Conservation (phyloP, 108 stramenopile species). For the Chaetoceros muelleri region DNA sequence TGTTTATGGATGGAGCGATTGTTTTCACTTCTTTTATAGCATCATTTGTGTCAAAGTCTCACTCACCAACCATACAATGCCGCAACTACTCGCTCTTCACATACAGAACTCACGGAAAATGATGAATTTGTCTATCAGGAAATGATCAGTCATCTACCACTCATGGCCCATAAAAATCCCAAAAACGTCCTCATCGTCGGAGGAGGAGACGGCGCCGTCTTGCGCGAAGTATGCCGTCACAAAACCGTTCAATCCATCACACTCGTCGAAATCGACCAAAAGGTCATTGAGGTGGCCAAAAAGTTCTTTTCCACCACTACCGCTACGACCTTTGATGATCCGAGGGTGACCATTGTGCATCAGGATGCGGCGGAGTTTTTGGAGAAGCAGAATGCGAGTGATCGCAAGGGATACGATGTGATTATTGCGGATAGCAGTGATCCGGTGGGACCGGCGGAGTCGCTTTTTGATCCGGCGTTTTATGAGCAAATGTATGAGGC, state of each 20-base stretch:
- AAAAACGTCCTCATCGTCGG: constrained; percentile 66
- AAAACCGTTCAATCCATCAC: constrained; percentile 31
- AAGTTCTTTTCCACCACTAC: constrained; percentile 21
- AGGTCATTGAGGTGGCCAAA: constrained; percentile 43
- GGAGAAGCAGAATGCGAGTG: constrained; percentile 6
- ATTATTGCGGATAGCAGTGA: constrained; percentile 72
- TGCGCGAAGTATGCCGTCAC: constrained; percentile 72
- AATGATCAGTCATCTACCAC: constrained; percentile 74
- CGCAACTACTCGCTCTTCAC: not conserved
- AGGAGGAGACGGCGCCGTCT: constrained; percentile 79
- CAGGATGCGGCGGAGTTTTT: constrained; percentile 34
- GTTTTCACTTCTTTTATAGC: not conserved
- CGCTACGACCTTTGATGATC: constrained; percentile 55
- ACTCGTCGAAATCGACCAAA: constrained; percentile 74
- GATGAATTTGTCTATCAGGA: constrained; percentile 86
- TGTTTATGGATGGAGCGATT: too few relatives aligned
- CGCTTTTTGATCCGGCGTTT: constrained; percentile 67
- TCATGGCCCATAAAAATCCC: constrained; percentile 53
- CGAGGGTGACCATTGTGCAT: constrained; percentile 33
- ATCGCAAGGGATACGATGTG: constrained; percentile 43
- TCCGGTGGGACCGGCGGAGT: constrained; percentile 78
- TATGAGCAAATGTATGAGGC: constrained; percentile 45
- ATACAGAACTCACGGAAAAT: constrained; percentile 53
- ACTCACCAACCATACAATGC: not conserved
- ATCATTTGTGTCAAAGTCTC: not conserved